Evolutionary conservation across 23 red algal species (phyloP), one percentile per base, ranked within the genome.

Genomic region (Gracilaria gracilis): DNA sequence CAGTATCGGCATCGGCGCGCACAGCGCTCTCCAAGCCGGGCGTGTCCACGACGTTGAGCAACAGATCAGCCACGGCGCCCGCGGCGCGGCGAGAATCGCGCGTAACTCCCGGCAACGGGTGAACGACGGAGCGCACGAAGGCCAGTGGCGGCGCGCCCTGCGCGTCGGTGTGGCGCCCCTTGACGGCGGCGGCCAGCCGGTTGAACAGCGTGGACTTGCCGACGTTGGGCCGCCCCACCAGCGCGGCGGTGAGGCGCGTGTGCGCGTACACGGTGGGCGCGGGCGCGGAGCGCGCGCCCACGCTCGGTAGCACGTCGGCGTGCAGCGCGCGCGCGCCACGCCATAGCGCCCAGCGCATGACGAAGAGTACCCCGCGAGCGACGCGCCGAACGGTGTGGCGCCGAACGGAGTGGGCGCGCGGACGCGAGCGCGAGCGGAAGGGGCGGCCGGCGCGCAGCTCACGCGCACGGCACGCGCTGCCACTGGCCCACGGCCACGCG

Each of bases 171-270:
- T 55, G 39, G 15, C 66, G 81, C 36, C 71, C 80, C 44, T 69
- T 66, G 4, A 79, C 69, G 31, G 73, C 83, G n/a, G 82, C 35
- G 33, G 91, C 84, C 36, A 98, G 91, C 27, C 92, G 83, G 62
- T 98, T 98, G 70, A 93, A 98, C 32, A 98, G 88, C 33, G 92
- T 98, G 80, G 82, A 89, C 80, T 98, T 98, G 0, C 96, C 96
- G 42, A 95, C 96, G 50, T 98, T 98, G 57, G 96, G 91, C 12
- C 91, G 82, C 36, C 96, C 96, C 20, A 98, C 86, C 17, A 95
- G 57, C n/a, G 96, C 91, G 57, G 94, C 67, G 9, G 37, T 70
- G 15, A 98, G 70, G 17, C 67, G 34, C 14, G 86, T 94, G 54
- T 98, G 37, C 64, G 88, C 49, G 69, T 92, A 94, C 24, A 82